A percentile compares a stretch with the other conserved stretches of the same genome.
Conservation (phyloP, 2,329 filamentous ascomycete genomes). For the Aspergillus quadrilineatus region DNA sequence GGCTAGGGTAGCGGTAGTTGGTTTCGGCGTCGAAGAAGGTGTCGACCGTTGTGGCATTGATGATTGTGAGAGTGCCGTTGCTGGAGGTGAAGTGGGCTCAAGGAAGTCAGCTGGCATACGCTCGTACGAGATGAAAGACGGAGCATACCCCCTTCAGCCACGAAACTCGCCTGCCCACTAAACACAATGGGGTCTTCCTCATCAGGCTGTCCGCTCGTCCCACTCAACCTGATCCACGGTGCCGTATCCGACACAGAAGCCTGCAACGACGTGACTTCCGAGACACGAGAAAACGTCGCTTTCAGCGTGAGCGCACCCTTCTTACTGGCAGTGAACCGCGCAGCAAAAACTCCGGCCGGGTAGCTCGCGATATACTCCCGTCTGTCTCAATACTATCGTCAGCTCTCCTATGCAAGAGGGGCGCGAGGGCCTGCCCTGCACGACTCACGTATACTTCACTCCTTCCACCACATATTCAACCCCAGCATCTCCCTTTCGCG, state of each 20-base stretch:
- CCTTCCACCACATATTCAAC: conserved; percentile 10
- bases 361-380: conserved; percentile 18
- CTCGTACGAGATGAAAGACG: background rate
- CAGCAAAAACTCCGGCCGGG: conserved; percentile 11
- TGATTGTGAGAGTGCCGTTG: background rate
- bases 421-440: background rate
- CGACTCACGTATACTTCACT: conserved; percentile 9
- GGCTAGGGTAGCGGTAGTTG: background rate
- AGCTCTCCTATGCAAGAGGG: background rate
- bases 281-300: conserved; percentile 1
- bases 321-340: conserved; percentile 7
- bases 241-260: background rate
- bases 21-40: conserved; percentile 9
- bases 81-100: background rate
- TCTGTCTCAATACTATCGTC: background rate
- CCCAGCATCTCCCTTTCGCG: background rate
- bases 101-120: background rate
- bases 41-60: background rate
- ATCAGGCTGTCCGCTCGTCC: conserved; percentile 8
- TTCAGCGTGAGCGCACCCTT: background rate
- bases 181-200: conserved; percentile 6
- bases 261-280: background rate
- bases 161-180: conserved; percentile 3
- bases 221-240: conserved; percentile 3
- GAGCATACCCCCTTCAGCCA: background rate